Evolutionary conservation across 164 flowering plant species (phyloP).

Genomic region (Stephania yunnanensis): DNA sequence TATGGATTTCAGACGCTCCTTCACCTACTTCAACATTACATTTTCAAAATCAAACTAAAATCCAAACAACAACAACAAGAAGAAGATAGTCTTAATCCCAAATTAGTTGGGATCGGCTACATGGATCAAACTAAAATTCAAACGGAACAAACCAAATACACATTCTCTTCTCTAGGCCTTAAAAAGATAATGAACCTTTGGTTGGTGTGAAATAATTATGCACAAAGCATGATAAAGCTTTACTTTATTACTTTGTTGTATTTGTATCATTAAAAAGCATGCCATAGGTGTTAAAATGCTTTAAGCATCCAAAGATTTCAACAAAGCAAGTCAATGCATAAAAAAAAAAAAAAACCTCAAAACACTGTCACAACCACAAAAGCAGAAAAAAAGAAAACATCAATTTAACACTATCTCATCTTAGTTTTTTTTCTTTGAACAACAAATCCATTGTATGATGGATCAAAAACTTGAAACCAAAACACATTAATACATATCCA

Average conservation of each 20-base stretch:
- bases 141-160: neutral
- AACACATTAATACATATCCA: neutral
- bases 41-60: no score
- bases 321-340: conserved; percentile 16
- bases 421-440: neutral
- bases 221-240: conserved; percentile 5
- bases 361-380: conserved; percentile 6
- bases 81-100: no score
- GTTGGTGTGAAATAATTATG: neutral
- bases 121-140: neutral
- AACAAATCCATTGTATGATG: neutral
- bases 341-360: conserved; percentile 7
- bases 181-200: neutral
- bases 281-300: conserved; percentile 3
- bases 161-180: neutral
- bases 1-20: neutral
- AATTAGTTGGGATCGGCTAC: no score
- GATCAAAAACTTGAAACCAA: neutral
- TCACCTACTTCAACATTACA: neutral
- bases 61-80: no score
- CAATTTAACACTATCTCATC: conserved; percentile 1
- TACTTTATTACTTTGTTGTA: conserved; percentile 11
- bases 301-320: conserved; percentile 12
- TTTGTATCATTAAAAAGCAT: neutral
- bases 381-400: neutral